phyloP scores from a whole-genome alignment of 805 yeast species.

The Suhomyces prunicola region DNA sequence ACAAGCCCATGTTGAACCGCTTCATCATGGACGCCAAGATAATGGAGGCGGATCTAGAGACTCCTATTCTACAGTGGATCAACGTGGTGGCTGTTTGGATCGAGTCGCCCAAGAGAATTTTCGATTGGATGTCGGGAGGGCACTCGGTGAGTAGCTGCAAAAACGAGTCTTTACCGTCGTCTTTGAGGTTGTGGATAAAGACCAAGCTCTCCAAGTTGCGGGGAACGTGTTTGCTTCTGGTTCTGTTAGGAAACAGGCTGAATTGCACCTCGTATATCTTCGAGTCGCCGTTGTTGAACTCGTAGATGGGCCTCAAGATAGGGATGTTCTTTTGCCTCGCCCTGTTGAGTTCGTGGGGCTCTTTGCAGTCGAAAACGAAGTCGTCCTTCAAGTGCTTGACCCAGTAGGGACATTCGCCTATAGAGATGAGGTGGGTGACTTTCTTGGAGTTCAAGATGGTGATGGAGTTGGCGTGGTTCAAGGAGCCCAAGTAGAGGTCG shows the following conservation, averaged over 20 bases:
- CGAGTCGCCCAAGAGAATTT: conserved; percentile 22
- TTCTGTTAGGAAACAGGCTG: conserved; percentile 3
- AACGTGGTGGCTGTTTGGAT: conserved; percentile 14
- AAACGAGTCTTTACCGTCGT: conserved; percentile 38
- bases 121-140: conserved; percentile 29
- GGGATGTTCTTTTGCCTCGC: background rate
- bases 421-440: conserved; percentile 26
- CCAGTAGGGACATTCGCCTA: conserved; percentile 39
- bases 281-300: conserved; percentile 16
- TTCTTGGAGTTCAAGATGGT: conserved; percentile 24
- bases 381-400: conserved; percentile 12
- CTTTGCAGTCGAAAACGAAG: conserved; percentile 10
- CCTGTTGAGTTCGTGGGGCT: background rate
- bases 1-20: conserved; percentile 24
- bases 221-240: conserved; percentile 5
- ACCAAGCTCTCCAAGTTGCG: conserved; percentile 11
- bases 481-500: conserved; percentile 31
- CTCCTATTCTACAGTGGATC: conserved; percentile 42
- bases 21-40: conserved; percentile 40
- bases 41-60: conserved; percentile 41
- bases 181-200: conserved; percentile 33
- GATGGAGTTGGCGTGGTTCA: conserved; percentile 31
- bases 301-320: conserved; percentile 14
- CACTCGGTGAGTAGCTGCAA: conserved; percentile 25
- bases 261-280: conserved; percentile 20